Percentiles rank a stretch among this genome's conserved stretches.
These are phyloP conservation scores for Geotrichum phurueaensis DNA, from an alignment of 1,139 yeast species.

Conservation along the genomic window DNA sequence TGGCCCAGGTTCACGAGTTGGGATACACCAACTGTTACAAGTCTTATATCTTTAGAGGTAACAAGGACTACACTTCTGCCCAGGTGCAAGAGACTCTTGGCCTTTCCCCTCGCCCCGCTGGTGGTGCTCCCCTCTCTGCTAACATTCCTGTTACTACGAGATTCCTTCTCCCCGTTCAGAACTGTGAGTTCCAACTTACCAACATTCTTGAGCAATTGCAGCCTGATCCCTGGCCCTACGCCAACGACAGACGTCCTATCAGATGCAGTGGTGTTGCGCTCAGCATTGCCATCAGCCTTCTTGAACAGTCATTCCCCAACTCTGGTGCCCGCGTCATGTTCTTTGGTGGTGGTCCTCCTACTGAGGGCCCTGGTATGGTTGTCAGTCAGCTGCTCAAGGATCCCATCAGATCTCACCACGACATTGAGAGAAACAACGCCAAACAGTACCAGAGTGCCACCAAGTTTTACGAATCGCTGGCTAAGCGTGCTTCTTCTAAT, in stretches of 20 bases:
- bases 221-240: slow-evolving; percentile 89
- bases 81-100: slow-evolving; percentile 74
- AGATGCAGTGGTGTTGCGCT: slow-evolving; percentile 94
- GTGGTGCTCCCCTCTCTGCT: slow-evolving; percentile 25
- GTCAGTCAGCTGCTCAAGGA: slow-evolving; percentile 89
- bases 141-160: slow-evolving; percentile 49
- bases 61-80: slow-evolving; percentile 73
- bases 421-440: slow-evolving; percentile 83
- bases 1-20: slow-evolving; percentile 89
- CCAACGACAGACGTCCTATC: slow-evolving; percentile 79
- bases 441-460: slow-evolving; percentile 83
- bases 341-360: slow-evolving; percentile 93
- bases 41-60: slow-evolving; percentile 88
- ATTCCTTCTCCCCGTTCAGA: slow-evolving; percentile 79
- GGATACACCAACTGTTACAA: slow-evolving; percentile 73
- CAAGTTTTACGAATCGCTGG: slow-evolving; percentile 70
- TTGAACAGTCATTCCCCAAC: slow-evolving; percentile 83
- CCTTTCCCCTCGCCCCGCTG: slow-evolving; percentile 37
- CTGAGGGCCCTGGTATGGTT: slow-evolving; percentile 91
- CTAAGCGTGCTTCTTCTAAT: slow-evolving; percentile 62
- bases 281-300: slow-evolving; percentile 72
- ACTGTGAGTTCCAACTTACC: slow-evolving; percentile 81
- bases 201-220: slow-evolving; percentile 72
- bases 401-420: slow-evolving; percentile 95
- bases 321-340: slow-evolving; percentile 87